Evolutionary conservation across 164 flowering plant species (phyloP).

Genomic region (Liriodendron chinense): DNA sequence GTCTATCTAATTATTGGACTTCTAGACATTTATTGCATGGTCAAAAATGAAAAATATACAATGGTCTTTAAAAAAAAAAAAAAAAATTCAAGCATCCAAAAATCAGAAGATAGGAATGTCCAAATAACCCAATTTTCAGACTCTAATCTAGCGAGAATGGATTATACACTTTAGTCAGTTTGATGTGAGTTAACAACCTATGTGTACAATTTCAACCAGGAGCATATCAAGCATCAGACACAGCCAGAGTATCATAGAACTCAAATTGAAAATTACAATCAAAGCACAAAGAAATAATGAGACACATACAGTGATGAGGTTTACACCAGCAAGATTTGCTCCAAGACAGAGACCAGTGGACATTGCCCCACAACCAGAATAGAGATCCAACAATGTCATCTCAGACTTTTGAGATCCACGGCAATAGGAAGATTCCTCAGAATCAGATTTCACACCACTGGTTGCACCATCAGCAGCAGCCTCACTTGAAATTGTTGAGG

Average conservation of each 20-base stretch:
- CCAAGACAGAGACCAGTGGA: constrained; percentile 86
- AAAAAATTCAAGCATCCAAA: too few relatives aligned
- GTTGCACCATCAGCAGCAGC: constrained; percentile 10
- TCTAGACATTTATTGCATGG: too few relatives aligned
- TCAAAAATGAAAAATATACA: too few relatives aligned
- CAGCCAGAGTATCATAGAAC: too few relatives aligned
- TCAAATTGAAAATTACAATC: neutral
- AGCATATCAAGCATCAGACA: too few relatives aligned
- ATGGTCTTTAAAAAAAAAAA: too few relatives aligned
- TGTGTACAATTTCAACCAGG: neutral
- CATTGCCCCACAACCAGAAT: constrained; percentile 93
- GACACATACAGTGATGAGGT: constrained; percentile 69
- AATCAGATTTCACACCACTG: constrained; percentile 17
- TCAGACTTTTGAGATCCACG: constrained; percentile 15
- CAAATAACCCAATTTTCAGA: too few relatives aligned
- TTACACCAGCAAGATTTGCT: constrained; percentile 41
- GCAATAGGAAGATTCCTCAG: constrained; percentile 8
- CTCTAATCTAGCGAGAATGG: too few relatives aligned
- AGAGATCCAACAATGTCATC: constrained; percentile 54
- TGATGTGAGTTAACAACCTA: neutral
- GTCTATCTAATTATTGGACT: too few relatives aligned
- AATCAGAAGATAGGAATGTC: too few relatives aligned
- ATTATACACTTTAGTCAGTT: too few relatives aligned
- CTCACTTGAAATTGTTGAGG: constrained; percentile 40
- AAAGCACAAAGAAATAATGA: neutral